Evolutionary conservation across 768 basidiomycete species (phyloP).

Genomic region (Pholiota conissans): DNA sequence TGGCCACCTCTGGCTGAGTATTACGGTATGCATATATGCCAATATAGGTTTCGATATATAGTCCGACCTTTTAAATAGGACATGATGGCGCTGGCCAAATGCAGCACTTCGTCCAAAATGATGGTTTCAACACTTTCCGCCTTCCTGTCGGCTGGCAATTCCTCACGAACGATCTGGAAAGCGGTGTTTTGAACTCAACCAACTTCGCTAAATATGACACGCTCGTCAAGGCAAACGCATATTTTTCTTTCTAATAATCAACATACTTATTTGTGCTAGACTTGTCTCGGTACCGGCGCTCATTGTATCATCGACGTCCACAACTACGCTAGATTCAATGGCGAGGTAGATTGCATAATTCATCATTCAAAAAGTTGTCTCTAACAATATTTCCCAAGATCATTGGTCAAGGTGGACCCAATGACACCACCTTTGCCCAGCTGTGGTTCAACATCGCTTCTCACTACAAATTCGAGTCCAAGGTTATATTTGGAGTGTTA

Average conservation of each 20-base stretch:
- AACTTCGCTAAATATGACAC: slow-evolving; percentile 52
- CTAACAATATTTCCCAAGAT: slow-evolving; percentile 30
- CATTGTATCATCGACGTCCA: slow-evolving; percentile 58
- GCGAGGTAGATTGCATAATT: slow-evolving; percentile 30
- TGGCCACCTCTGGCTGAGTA: slow-evolving; percentile 46
- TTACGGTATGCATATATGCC: slow-evolving; percentile 30
- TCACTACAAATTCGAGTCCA: slow-evolving; percentile 41
- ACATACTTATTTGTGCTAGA: slow-evolving; percentile 4
- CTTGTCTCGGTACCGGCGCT: slow-evolving; percentile 48
- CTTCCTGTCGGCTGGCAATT: slow-evolving; percentile 64
- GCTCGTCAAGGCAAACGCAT: slow-evolving; percentile 43
- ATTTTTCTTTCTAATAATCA: background rate
- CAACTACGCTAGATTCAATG: slow-evolving; percentile 61
- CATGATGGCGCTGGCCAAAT: slow-evolving; percentile 56
- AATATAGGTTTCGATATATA: too few relatives aligned
- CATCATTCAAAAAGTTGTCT: background rate
- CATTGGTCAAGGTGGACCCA: slow-evolving; percentile 64
- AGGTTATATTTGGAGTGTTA: slow-evolving; percentile 50
- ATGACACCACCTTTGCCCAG: slow-evolving; percentile 50
- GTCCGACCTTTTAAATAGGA: slow-evolving; percentile 20
- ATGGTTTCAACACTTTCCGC: slow-evolving; percentile 58
- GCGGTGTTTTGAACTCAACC: slow-evolving; percentile 38
- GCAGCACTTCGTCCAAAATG: slow-evolving; percentile 55
- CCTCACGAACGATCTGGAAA: slow-evolving; percentile 37
- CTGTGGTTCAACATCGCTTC: slow-evolving; percentile 55